Evolutionary conservation across 352 stramenopile genomes (phyloP), one percentile per base, ranked within the genome.

Genomic region (Globisporangium mamillatum): DNA sequence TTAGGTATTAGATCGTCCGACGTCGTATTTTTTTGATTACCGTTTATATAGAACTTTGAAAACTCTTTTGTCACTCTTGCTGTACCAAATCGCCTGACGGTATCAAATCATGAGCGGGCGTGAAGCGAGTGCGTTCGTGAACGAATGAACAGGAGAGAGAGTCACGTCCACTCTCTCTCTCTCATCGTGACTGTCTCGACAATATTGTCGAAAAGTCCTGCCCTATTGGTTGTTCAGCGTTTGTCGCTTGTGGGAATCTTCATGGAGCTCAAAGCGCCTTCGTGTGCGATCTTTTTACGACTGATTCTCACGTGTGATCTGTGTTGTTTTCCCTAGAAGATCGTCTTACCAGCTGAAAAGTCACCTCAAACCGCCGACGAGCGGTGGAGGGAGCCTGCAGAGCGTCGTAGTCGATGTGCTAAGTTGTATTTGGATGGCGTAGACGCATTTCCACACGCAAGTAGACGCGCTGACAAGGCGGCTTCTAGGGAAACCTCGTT

Each of bases 21-120:
- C n/a, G 52, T 58, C 24, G 24, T 58, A 29, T 34, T 52, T 52
- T 52, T 52, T 52, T 52, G 44, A 22, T 52, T 58, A 25, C 52
- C 52, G 52, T 58, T 58, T 58, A 58, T 22, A 58, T 58, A 58
- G 52, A 57, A n/a, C 41, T 50, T 50, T 20, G 16, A 50, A 50
- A 20, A n/a, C 4, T 57, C n/a, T n/a, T 57, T 22, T 54, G 46
- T 9, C 46, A 25, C 8, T 22, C n/a, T 54, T 27, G 46, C 4
- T 10, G 22, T 54, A 38, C 8, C 32, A 7, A 38, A 38, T 38
- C 8, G 32, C 32, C 32, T 12, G 32, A 38, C 32, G 32, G 7
- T 8, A 38, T 38, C 32, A 38, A 38, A 38, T 38, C 32, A 38
- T 38, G 32, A 38, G 32, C 7, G 32, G 32, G 32, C 8, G 32